Conservation (phyloP, 805 yeast species). For the Pichia occidentalis region DNA sequence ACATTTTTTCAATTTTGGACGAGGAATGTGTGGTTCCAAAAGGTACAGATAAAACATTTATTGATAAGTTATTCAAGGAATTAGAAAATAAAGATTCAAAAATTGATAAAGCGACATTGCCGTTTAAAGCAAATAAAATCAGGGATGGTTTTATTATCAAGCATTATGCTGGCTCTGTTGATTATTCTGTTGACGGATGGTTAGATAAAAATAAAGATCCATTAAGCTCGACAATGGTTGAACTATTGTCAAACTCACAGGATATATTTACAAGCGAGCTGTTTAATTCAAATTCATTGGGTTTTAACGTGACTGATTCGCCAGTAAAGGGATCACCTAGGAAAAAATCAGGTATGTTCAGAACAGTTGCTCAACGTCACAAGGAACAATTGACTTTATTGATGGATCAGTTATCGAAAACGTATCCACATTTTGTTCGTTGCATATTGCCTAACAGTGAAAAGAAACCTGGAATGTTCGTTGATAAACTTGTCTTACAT, state of each 20-base stretch:
- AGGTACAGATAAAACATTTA: slow-evolving; percentile 75
- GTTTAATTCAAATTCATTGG: slow-evolving; percentile 31
- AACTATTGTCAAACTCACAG: slow-evolving; percentile 50
- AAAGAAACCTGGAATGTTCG: slow-evolving; percentile 65
- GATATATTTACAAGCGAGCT: slow-evolving; percentile 51
- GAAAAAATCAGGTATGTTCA: slow-evolving; percentile 35
- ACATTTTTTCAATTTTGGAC: slow-evolving; percentile 78
- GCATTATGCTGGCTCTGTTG: slow-evolving; percentile 97
- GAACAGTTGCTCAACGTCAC: slow-evolving; percentile 85
- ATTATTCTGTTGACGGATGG: slow-evolving; percentile 89
- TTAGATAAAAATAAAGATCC: slow-evolving; percentile 93
- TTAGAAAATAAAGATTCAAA: slow-evolving; percentile 43
- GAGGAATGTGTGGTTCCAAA: slow-evolving; percentile 96
- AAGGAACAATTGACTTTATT: slow-evolving; percentile 72
- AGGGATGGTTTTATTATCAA: slow-evolving; percentile 74
- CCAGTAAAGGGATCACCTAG: slow-evolving; percentile 21
- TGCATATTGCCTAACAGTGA: slow-evolving; percentile 86
- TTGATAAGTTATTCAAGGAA: slow-evolving; percentile 64
- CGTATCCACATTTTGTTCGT: slow-evolving; percentile 95
- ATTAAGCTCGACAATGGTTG: slow-evolving; percentile 65
- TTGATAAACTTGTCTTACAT: slow-evolving; percentile 69
- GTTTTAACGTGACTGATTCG: slow-evolving; percentile 26
- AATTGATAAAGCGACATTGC: slow-evolving; percentile 23
- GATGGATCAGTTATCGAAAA: slow-evolving; percentile 64
- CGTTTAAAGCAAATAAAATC: slow-evolving; percentile 68